Evolutionary conservation across 306 rosid species (phyloP).

Genomic region (Inga oerstediana): DNA sequence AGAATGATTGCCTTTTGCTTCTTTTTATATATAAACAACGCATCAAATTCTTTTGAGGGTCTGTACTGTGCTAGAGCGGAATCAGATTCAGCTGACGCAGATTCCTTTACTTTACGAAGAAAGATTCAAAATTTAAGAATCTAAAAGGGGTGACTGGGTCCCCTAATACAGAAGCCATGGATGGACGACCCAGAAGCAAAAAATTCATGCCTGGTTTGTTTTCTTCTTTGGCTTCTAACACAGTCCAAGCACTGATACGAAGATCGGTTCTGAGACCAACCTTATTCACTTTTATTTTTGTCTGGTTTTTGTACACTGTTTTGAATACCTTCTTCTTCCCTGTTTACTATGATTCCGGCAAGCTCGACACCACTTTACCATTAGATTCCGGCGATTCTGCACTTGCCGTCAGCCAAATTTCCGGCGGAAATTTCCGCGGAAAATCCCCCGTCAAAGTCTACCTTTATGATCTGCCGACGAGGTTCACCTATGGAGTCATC

Average conservation of each 20-base stretch:
- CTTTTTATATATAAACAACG: not conserved
- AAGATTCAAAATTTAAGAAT: not conserved
- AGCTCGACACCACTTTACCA: conserved; percentile 38
- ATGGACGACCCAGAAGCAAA: conserved; percentile 36
- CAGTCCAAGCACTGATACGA: conserved; percentile 35
- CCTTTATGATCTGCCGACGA: conserved; percentile 66
- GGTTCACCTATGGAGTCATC: conserved; percentile 75
- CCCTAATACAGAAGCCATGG: conserved; percentile 25
- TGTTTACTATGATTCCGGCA: conserved; percentile 34
- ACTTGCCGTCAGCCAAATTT: conserved; percentile 12
- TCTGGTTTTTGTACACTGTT: conserved; percentile 12
- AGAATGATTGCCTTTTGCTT: not conserved
- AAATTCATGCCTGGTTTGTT: conserved; percentile 27
- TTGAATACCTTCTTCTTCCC: not conserved
- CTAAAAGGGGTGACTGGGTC: not conserved
- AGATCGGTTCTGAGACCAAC: conserved; percentile 61
- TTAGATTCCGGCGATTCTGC: conserved; percentile 31
- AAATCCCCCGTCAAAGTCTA: conserved; percentile 45
- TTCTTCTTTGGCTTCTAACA: not conserved
- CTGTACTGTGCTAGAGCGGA: not conserved
- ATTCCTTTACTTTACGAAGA: not conserved
- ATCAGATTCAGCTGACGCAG: not conserved
- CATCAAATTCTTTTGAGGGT: not conserved
- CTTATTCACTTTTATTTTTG: conserved; percentile 44
- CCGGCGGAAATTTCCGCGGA: not conserved